These are phyloP conservation scores for Phalaenopsis equestris DNA, from an alignment of 106 monocot genomes.

Conservation along the genomic window DNA sequence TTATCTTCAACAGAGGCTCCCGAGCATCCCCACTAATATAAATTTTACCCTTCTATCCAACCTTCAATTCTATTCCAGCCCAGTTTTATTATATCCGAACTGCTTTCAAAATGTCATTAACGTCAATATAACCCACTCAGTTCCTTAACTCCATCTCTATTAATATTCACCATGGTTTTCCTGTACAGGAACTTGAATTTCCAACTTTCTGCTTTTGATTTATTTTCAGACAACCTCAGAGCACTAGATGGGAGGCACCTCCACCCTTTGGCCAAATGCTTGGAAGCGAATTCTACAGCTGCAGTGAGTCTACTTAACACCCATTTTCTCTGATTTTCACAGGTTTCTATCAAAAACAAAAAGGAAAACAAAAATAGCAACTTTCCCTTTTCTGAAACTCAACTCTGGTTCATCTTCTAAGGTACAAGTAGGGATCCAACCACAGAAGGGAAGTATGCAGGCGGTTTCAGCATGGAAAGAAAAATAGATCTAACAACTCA, in stretches of 20 bases:
- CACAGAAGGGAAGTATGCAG: slow-evolving; percentile 42
- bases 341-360: neutral
- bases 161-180: neutral
- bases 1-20: too few relatives aligned
- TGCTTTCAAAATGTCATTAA: neutral
- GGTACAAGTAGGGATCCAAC: slow-evolving; percentile 42
- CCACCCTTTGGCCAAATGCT: slow-evolving; percentile 49
- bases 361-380: neutral
- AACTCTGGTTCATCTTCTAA: slow-evolving; percentile 9
- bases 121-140: neutral
- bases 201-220: neutral
- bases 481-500: slow-evolving; percentile 79
- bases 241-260: slow-evolving; percentile 60
- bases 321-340: neutral
- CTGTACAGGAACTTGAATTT: neutral
- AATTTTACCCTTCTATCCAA: too few relatives aligned
- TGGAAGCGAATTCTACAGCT: slow-evolving; percentile 41
- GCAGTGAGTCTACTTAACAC: neutral
- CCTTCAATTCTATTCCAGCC: neutral
- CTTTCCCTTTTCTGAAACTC: neutral
- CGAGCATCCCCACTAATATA: too few relatives aligned
- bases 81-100: neutral
- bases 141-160: neutral
- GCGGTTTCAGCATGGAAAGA: slow-evolving; percentile 51
- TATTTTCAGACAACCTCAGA: slow-evolving; percentile 56